Conservation (phyloP, 768 basidiomycete species). For the Psilocybe sp. region DNA sequence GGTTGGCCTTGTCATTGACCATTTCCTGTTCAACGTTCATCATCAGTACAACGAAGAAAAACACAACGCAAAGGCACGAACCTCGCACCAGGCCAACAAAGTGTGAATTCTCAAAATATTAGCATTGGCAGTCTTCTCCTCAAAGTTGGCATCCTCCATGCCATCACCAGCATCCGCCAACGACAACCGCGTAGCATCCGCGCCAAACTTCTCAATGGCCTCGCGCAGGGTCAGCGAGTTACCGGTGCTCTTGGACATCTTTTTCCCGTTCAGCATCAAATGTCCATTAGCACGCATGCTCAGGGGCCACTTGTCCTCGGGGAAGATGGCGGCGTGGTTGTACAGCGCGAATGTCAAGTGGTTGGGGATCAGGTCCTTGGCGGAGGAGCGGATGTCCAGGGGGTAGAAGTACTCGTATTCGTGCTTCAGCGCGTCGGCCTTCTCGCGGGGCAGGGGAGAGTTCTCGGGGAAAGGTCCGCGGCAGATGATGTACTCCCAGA, state of each 20-base stretch:
- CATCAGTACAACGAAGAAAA: neutral
- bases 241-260: slow-evolving; percentile 98
- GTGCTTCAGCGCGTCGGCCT: slow-evolving; percentile 81
- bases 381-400: slow-evolving; percentile 96
- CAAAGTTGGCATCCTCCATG: slow-evolving; percentile 98
- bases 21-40: slow-evolving; percentile 58
- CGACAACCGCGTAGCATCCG: slow-evolving; percentile 88
- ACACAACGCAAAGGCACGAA: slow-evolving; percentile 27
- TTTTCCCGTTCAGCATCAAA: slow-evolving; percentile 95
- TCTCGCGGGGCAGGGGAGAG: slow-evolving; percentile 67
- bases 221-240: slow-evolving; percentile 92
- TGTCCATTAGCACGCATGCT: slow-evolving; percentile 96
- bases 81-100: slow-evolving; percentile 88
- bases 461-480: slow-evolving; percentile 71
- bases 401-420: slow-evolving; percentile 98
- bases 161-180: slow-evolving; percentile 98
- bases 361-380: slow-evolving; percentile 95
- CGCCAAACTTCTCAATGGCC: slow-evolving; percentile 91
- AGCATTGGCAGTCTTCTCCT: slow-evolving; percentile 97
- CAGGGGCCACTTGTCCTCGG: slow-evolving; percentile 84
- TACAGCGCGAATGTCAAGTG: slow-evolving; percentile 93
- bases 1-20: slow-evolving; percentile 61
- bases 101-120: slow-evolving; percentile 93
- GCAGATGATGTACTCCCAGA: slow-evolving; percentile 93
- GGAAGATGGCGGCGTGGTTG: slow-evolving; percentile 94